phyloP scores from a whole-genome alignment of 2,329 filamentous ascomycete genomes.

The Exophiala bonariae region DNA sequence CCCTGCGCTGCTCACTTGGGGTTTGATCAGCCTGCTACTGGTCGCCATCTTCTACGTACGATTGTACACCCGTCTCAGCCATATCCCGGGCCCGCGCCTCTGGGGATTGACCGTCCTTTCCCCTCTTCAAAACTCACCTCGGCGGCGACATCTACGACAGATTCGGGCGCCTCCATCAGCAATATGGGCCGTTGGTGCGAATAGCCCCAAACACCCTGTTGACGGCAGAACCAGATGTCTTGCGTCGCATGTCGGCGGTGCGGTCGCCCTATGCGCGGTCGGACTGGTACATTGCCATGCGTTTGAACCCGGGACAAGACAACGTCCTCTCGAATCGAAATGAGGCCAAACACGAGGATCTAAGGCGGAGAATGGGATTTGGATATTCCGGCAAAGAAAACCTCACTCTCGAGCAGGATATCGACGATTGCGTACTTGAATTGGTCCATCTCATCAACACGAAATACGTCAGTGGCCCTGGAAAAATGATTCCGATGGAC shows the following conservation, averaged over 20 bases:
- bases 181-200: constrained; percentile 18
- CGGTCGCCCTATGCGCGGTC: constrained; percentile 19
- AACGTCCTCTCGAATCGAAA: constrained; percentile 19
- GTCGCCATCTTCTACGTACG: constrained; percentile 7
- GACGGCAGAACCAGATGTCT: constrained; percentile 14
- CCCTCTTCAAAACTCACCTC: constrained; percentile 11
- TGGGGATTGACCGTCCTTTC: constrained; percentile 13
- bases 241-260: constrained; percentile 18
- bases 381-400: constrained; percentile 10
- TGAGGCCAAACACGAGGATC: constrained; percentile 17
- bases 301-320: constrained; percentile 15
- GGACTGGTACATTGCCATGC: constrained; percentile 20
- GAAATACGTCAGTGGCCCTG: constrained; percentile 1
- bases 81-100: constrained; percentile 12
- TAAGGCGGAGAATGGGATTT: constrained; percentile 16
- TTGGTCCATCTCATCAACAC: constrained; percentile 6
- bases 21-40: constrained; percentile 5
- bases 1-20: constrained; percentile 4
- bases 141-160: constrained; percentile 10
- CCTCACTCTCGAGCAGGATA: constrained; percentile 9
- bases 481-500: constrained; percentile 7
- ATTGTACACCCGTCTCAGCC: constrained; percentile 11
- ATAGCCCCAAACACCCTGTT: constrained; percentile 16
- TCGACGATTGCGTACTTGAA: constrained; percentile 10
- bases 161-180: constrained; percentile 4